Conservation (phyloP, 2,329 filamentous ascomycete genomes). For the Nannizzia gypsea region DNA sequence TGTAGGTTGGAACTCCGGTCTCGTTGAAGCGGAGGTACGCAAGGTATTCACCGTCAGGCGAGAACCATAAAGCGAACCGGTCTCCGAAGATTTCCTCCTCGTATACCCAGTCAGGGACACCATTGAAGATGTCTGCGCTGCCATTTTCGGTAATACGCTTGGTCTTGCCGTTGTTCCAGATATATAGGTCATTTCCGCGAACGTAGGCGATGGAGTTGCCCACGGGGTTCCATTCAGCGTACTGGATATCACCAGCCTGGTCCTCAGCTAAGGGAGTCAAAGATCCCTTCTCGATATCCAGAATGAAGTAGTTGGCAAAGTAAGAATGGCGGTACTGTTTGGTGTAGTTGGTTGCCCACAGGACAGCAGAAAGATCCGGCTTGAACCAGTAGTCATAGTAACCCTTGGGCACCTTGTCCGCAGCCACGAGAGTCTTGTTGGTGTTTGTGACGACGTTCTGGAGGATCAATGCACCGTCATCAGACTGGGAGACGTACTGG, state of each 20-base stretch:
- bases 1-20: conserved; percentile 55
- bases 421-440: conserved; percentile 46
- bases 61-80: conserved; percentile 82
- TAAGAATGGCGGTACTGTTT: conserved; percentile 59
- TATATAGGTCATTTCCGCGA: conserved; percentile 52
- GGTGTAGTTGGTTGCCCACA: conserved; percentile 54
- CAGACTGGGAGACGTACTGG: conserved; percentile 45
- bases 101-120: conserved; percentile 91
- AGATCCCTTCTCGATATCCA: conserved; percentile 48
- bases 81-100: conserved; percentile 67
- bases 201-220: conserved; percentile 55
- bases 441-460: conserved; percentile 50
- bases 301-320: conserved; percentile 54
- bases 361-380: conserved; percentile 45
- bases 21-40: conserved; percentile 81
- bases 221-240: conserved; percentile 49
- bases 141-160: conserved; percentile 68
- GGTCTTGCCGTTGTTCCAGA: conserved; percentile 44
- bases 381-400: conserved; percentile 51
- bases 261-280: conserved; percentile 45
- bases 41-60: conserved; percentile 68
- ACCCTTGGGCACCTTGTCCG: conserved; percentile 45
- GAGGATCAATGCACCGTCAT: conserved; percentile 45
- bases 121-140: conserved; percentile 73
- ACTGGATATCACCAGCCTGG: conserved; percentile 55